Base-by-base conservation (phyloP, 1,284 basidiomycete species). In the Ceraceosorus bombacis region DNA sequence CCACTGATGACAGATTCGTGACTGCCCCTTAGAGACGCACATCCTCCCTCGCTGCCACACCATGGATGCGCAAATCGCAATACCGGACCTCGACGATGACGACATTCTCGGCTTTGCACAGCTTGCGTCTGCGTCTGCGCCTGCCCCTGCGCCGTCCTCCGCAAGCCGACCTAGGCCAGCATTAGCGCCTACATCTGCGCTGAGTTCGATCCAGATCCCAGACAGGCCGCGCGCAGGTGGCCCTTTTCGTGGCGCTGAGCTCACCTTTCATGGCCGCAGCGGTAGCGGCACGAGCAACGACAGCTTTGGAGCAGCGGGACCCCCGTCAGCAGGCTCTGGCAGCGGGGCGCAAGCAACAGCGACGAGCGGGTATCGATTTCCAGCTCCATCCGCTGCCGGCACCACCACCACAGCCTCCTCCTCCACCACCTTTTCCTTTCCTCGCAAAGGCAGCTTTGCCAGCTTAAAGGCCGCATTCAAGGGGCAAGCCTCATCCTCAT, bases 51-150 rank as follows among this genome's bases (percentile, higher is more conserved):
- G 43, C 43, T 15, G 43, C 49, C 49, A 7, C 53, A 59, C 36
- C 9, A 61, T 61, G 59, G 59, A 61, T 5, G 51, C 41, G 13
- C 73, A 76, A 64, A 71, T 76, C 49, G 67, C 72, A 43, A 74
- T 76, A 27, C 74, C 74, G 1, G 74, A 76, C 58, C 60, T 76
- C 41, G 74, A 76, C 51, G 73, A 71, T 39, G 72, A 72, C 50
- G 62, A 72, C 51, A 43, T 62, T 27, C 63, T 70, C 37, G 52
- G 57, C 17, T 58, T 65, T n/a, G 61, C 69, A 12, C 61, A 63
- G 1, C 27, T 61, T 10, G 62, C 52, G 9, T 55, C 61, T 10
- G 15, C 48, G 1, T 38, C 63, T 10, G 62, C 52, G 9, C 57
- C 61, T 10, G 15, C 48, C 8, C 43, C 12, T 36, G 57, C 58